Conservation (phyloP, 2,329 filamentous ascomycete species). For the Colletotrichum incanum region DNA sequence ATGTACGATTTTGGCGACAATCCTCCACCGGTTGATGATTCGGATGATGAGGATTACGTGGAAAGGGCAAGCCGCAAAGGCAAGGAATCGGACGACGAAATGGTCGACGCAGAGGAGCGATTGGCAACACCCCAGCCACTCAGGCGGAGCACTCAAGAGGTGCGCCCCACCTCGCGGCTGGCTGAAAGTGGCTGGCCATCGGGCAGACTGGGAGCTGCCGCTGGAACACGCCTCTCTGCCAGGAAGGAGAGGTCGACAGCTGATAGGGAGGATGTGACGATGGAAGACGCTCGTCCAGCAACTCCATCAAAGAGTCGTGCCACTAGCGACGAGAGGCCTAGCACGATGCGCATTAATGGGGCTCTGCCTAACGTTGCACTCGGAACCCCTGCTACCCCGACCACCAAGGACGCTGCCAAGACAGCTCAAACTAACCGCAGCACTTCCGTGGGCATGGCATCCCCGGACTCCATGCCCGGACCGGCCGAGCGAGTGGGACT, state of each 20-base stretch:
- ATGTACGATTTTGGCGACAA: slow-evolving; percentile 42
- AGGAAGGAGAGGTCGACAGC: slow-evolving; percentile 16
- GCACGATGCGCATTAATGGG: not conserved
- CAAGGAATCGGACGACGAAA: slow-evolving; percentile 30
- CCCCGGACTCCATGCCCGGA: not conserved
- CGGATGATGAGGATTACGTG: slow-evolving; percentile 36
- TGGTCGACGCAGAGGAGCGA: slow-evolving; percentile 17
- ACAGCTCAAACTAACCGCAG: not conserved
- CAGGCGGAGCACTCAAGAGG: slow-evolving; percentile 39
- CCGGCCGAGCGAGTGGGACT: not conserved
- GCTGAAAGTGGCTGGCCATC: slow-evolving; percentile 5
- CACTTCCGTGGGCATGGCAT: not conserved
- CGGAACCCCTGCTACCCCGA: slow-evolving; percentile 9
- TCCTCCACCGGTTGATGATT: slow-evolving; percentile 45
- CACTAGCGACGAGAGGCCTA: not conserved
- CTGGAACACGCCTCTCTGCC: slow-evolving; percentile 31
- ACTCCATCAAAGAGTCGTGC: slow-evolving; percentile 9
- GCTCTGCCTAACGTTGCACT: slow-evolving; percentile 3
- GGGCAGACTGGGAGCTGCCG: slow-evolving; percentile 23
- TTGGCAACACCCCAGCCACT: slow-evolving; percentile 25
- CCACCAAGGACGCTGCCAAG: no score
- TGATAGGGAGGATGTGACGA: slow-evolving; percentile 12
- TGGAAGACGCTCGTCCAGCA: slow-evolving; percentile 18
- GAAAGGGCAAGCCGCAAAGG: slow-evolving; percentile 1
- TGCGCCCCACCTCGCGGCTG: slow-evolving; percentile 33